Evolutionary conservation across 1,284 basidiomycete species (phyloP).

Genomic region (Heterobasidion irregulare): DNA sequence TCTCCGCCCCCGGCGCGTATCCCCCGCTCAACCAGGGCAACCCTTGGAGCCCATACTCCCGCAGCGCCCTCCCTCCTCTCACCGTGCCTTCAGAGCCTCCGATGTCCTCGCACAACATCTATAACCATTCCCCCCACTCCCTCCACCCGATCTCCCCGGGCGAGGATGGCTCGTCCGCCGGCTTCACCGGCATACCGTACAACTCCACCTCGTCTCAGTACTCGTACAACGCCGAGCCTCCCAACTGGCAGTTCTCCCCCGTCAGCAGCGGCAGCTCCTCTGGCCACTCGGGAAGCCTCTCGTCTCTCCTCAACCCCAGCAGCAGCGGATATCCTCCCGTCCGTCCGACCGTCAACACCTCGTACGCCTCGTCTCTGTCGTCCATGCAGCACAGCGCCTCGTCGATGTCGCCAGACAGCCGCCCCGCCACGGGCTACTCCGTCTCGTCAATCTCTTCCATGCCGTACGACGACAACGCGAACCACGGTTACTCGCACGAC

Average conservation of each 20-base stretch:
- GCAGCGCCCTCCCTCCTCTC: constrained; percentile 68
- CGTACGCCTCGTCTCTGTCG: constrained; percentile 55
- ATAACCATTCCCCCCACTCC: constrained; percentile 44
- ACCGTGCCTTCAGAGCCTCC: constrained; percentile 69
- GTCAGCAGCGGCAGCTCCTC: constrained; percentile 43
- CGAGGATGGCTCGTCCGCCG: constrained; percentile 54
- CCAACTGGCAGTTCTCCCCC: constrained; percentile 53
- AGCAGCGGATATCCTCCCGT: constrained; percentile 40
- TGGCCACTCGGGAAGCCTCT: constrained; percentile 63
- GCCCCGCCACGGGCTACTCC: constrained; percentile 76
- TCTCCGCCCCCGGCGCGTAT: constrained; percentile 73
- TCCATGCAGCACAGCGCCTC: constrained; percentile 63
- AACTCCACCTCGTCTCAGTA: constrained; percentile 46
- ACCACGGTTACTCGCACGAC: constrained; percentile 45
- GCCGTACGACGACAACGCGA: constrained; percentile 49
- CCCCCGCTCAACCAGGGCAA: constrained; percentile 53
- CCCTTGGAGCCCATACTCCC: constrained; percentile 55
- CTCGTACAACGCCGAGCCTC: constrained; percentile 42
- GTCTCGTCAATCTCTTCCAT: constrained; percentile 70
- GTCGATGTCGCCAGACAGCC: constrained; percentile 71
- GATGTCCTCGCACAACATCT: constrained; percentile 47
- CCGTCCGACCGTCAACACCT: constrained; percentile 57
- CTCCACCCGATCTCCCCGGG: constrained; percentile 57
- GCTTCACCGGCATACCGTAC: constrained; percentile 44
- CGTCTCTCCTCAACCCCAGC: constrained; percentile 71